Conservation (phyloP, 805 yeast species). For the Metschnikowia sp. region DNA sequence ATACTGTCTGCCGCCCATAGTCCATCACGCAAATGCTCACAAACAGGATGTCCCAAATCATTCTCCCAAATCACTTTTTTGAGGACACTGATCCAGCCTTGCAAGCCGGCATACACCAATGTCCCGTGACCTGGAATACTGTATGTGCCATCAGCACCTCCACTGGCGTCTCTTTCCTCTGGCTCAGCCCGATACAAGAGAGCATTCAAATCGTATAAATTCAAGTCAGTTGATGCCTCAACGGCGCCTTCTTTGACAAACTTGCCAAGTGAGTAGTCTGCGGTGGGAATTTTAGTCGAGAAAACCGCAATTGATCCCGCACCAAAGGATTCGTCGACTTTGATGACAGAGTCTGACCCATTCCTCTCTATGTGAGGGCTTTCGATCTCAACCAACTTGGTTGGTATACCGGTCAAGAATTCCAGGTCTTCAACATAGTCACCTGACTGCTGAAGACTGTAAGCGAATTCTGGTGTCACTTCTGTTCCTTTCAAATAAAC, state of each 20-base stretch:
- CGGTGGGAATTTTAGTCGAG: constrained; percentile 64
- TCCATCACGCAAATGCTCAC: constrained; percentile 78
- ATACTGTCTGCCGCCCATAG: constrained; percentile 86
- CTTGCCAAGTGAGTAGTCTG: constrained; percentile 61
- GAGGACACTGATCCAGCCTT: constrained; percentile 83
- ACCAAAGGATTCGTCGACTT: constrained; percentile 61
- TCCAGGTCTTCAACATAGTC: constrained; percentile 40
- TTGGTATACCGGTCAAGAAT: constrained; percentile 61
- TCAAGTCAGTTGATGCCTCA: constrained; percentile 61
- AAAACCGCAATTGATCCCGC: constrained; percentile 90
- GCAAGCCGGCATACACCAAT: constrained; percentile 83
- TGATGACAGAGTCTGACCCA: constrained; percentile 50
- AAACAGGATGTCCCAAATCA: constrained; percentile 79
- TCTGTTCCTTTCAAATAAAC: constrained; percentile 56
- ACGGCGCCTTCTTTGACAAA: constrained; percentile 73
- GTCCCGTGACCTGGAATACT: constrained; percentile 69
- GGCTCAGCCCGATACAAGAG: constrained; percentile 74
- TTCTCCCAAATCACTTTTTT: constrained; percentile 60
- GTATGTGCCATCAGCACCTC: constrained; percentile 71
- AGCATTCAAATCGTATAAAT: constrained; percentile 69
- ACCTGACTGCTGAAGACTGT: constrained; percentile 52
- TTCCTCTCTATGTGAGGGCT: constrained; percentile 47
- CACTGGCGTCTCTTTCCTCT: constrained; percentile 82
- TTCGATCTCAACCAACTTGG: constrained; percentile 51
- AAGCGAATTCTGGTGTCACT: constrained; percentile 56